phyloP scores from a whole-genome alignment of 306 rosid genomes.

The Citrullus mucosospermus region DNA sequence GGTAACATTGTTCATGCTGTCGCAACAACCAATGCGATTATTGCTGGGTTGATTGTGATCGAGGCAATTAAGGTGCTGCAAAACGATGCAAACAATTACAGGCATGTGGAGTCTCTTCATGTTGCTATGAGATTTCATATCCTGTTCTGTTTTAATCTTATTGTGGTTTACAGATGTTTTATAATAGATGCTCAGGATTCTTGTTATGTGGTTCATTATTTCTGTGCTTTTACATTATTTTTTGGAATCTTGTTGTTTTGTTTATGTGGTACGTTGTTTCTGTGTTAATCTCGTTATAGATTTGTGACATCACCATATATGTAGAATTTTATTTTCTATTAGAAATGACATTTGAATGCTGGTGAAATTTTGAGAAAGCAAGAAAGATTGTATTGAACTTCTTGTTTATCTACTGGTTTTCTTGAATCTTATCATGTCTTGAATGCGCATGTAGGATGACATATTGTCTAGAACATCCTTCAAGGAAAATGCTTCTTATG shows the following conservation, averaged over 20 bases:
- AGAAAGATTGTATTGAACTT: background rate
- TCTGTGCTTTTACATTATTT: background rate
- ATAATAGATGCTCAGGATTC: background rate
- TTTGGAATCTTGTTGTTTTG: background rate
- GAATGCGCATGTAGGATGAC: conserved; percentile 52
- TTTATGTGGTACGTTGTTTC: background rate
- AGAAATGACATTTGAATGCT: background rate
- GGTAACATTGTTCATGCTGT: conserved; percentile 99
- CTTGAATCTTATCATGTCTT: conserved; percentile 5
- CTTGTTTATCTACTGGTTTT: background rate
- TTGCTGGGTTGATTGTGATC: conserved; percentile 96
- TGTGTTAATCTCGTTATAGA: background rate
- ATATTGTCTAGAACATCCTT: conserved; percentile 85
- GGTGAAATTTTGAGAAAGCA: background rate
- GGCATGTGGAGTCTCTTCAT: conserved; percentile 36
- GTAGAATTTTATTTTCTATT: background rate
- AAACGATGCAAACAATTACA: conserved; percentile 49
- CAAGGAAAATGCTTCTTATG: conserved; percentile 81
- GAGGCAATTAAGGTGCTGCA: conserved; percentile 94
- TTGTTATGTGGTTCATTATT: background rate
- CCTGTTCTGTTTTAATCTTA: background rate
- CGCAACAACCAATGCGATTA: conserved; percentile 90
- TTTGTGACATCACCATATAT: background rate
- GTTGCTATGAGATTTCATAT: background rate
- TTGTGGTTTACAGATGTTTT: background rate